Conservation (phyloP, 805 yeast genomes). For the Zygosaccharomyces bisporus region DNA sequence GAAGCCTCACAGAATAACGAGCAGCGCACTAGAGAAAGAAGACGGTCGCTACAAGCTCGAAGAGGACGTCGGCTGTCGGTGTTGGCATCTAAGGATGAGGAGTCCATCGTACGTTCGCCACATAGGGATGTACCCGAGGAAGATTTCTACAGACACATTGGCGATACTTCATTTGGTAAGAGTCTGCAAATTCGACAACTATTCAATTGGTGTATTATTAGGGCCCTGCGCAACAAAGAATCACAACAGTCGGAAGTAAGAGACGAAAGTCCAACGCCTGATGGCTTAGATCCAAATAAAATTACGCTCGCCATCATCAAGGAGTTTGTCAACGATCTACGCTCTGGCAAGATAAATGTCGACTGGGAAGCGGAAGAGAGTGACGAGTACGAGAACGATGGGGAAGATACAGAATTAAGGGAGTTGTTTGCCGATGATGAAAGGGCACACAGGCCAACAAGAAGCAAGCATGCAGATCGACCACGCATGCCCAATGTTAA, state of each 20-base stretch:
- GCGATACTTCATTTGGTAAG: constrained; percentile 28
- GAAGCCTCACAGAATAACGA: constrained; percentile 10
- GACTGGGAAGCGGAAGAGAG: constrained; percentile 32
- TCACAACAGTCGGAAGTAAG: constrained; percentile 9
- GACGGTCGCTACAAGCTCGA: constrained; percentile 27
- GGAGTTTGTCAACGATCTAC: constrained; percentile 32
- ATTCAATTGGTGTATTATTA: constrained; percentile 34
- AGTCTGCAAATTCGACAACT: constrained; percentile 32
- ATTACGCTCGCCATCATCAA: constrained; percentile 27
- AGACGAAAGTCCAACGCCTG: constrained; percentile 1
- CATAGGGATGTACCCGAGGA: constrained; percentile 33
- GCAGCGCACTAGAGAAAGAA: constrained; percentile 15
- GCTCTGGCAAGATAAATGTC: constrained; percentile 24
- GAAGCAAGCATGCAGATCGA: constrained; percentile 1
- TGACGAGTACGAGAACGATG: constrained; percentile 14
- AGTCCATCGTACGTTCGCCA: constrained; percentile 28
- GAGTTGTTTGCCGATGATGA: constrained; percentile 22
- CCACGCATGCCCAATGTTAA: constrained; percentile 30
- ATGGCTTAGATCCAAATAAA: constrained; percentile 22
- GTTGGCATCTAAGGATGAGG: constrained; percentile 25
- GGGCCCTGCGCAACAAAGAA: constrained; percentile 23
- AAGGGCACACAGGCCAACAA: neutral
- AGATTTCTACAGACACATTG: constrained; percentile 34
- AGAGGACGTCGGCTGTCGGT: constrained; percentile 34
- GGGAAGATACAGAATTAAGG: constrained; percentile 22